Conservation (phyloP, 2,329 filamentous ascomycete genomes). For the Pseudogymnoascus sp. region DNA sequence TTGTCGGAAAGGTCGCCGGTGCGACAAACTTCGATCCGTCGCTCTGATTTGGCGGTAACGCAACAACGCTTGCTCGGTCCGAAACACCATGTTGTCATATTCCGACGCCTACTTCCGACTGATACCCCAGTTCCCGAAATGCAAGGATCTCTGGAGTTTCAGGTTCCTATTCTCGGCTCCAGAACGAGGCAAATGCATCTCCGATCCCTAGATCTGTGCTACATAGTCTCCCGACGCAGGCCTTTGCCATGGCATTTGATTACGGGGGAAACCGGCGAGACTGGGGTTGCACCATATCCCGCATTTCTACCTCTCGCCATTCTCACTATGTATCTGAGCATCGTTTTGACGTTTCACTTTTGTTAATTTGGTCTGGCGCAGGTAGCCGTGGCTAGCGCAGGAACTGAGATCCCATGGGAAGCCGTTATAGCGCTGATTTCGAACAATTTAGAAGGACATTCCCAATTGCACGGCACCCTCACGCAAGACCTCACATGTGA, state of each 20-base stretch:
- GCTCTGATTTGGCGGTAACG: not conserved
- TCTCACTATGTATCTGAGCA: not conserved
- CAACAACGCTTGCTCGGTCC: not conserved
- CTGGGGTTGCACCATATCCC: not conserved
- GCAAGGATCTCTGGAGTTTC: not conserved
- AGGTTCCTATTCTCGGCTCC: not conserved
- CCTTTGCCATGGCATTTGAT: not conserved
- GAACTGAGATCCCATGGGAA: not conserved
- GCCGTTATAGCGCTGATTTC: not conserved
- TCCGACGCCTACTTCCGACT: not conserved
- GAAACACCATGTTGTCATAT: not conserved
- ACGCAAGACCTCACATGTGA: not conserved
- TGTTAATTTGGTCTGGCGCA: not conserved
- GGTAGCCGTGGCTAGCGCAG: not conserved
- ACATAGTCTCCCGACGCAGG: not conserved
- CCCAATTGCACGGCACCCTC: not conserved
- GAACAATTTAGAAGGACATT: not conserved
- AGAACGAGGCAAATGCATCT: not conserved
- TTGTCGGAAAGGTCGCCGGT: conserved; percentile 61
- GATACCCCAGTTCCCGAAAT: not conserved
- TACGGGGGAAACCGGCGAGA: not conserved
- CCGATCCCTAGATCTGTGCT: conserved; percentile 5
- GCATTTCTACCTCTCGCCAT: not conserved
- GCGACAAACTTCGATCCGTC: conserved; percentile 44
- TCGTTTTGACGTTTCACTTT: not conserved